A percentile compares a stretch with the other conserved stretches of the same genome.
Conservation (phyloP, 768 basidiomycete genomes). For the Tulasnella sp. region DNA sequence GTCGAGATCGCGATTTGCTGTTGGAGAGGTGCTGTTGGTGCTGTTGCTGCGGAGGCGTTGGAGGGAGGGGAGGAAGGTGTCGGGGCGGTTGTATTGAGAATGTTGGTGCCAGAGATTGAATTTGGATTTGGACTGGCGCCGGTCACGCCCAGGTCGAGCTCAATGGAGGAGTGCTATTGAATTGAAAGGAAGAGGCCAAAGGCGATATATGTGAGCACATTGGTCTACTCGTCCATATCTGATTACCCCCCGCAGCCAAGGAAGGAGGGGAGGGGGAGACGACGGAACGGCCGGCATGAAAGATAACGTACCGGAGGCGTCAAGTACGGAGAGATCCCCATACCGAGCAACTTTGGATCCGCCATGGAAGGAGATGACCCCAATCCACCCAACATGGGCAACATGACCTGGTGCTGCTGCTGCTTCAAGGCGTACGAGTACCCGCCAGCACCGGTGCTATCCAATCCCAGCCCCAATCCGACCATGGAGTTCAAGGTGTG, state of each 20-base stretch:
- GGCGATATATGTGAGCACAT: not conserved
- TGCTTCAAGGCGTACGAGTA: constrained; percentile 4
- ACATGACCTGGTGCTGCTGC: not conserved
- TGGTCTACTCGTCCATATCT: not conserved
- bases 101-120: not conserved
- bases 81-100: not conserved
- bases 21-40: constrained; percentile 32
- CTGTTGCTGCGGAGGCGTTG: not conserved
- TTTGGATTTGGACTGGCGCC: not conserved
- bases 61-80: not conserved
- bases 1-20: constrained; percentile 71
- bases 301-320: constrained; percentile 20
- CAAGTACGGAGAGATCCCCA: constrained; percentile 8
- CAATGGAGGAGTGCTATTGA: not conserved
- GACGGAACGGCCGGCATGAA: not conserved
- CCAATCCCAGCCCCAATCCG: not conserved
- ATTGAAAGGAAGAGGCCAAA: not conserved
- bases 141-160: not conserved
- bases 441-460: not conserved
- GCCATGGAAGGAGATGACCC: not conserved
- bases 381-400: not conserved
- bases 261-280: not conserved
- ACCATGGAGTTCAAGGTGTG: not conserved
- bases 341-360: not conserved
- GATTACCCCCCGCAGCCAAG: not conserved